A percentile compares a stretch with the other conserved stretches of the same genome.
Conservation (phyloP, 176 grass and related monocot genomes). For the Aegilops tauschii region DNA sequence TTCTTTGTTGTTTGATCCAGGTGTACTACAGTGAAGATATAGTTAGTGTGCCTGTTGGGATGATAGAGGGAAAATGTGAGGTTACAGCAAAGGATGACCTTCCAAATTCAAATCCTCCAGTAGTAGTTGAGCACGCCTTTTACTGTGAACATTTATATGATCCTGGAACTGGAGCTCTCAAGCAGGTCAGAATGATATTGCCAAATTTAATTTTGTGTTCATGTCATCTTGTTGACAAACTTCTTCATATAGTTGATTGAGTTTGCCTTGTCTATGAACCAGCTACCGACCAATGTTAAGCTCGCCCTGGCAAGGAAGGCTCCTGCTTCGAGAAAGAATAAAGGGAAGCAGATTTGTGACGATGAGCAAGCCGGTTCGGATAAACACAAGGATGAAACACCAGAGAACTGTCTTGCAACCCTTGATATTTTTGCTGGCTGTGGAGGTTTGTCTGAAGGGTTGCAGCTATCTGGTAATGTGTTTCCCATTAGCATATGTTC, state of each 20-base stretch:
- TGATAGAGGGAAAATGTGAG: constrained; percentile 73
- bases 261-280: constrained; percentile 3
- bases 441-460: constrained; percentile 74
- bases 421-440: constrained; percentile 82
- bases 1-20: constrained; percentile 36
- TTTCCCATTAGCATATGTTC: neutral
- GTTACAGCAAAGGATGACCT: constrained; percentile 45
- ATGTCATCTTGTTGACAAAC: neutral
- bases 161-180: constrained; percentile 53
- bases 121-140: constrained; percentile 54
- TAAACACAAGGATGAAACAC: constrained; percentile 32
- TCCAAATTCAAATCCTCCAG: constrained; percentile 45
- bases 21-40: constrained; percentile 69
- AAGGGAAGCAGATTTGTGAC: constrained; percentile 63
- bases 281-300: constrained; percentile 49
- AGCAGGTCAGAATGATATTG: constrained; percentile 38
- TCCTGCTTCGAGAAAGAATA: constrained; percentile 49
- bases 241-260: neutral
- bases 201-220: neutral
- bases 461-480: constrained; percentile 57
- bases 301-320: constrained; percentile 26
- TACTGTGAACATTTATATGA: constrained; percentile 75
- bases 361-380: constrained; percentile 18
- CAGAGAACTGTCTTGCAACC: constrained; percentile 49
- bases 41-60: constrained; percentile 40